Percentiles rank a stretch among this genome's conserved stretches.
These are phyloP conservation scores for Zhuliangozyma blackwelliae DNA, from an alignment of 1,139 yeast species.

Conservation along the genomic window DNA sequence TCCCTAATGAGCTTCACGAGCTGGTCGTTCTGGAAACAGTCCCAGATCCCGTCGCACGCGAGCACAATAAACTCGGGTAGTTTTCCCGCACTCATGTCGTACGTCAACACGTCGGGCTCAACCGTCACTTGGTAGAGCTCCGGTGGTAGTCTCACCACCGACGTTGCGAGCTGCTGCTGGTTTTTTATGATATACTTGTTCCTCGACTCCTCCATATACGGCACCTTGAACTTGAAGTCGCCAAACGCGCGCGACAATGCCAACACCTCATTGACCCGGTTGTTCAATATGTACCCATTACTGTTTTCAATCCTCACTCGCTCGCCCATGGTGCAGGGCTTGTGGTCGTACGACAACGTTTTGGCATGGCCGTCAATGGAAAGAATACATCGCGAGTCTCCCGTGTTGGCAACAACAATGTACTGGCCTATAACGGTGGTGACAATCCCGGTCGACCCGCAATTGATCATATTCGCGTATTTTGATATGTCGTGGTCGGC, in stretches of 20 bases:
- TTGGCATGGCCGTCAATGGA: constrained; percentile 54
- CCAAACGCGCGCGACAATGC: constrained; percentile 78
- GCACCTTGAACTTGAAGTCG: constrained; percentile 62
- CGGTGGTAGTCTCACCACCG: constrained; percentile 30
- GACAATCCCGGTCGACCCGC: constrained; percentile 70
- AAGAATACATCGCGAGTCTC: constrained; percentile 68
- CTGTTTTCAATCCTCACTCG: constrained; percentile 67
- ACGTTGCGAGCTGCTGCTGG: constrained; percentile 6
- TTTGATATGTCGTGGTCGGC: constrained; percentile 53
- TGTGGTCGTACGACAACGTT: constrained; percentile 69
- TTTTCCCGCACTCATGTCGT: constrained; percentile 32
- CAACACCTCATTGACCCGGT: constrained; percentile 68
- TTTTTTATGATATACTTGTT: constrained; percentile 24
- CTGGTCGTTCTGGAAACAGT: constrained; percentile 60
- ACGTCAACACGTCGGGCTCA: constrained; percentile 65
- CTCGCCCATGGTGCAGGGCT: constrained; percentile 75
- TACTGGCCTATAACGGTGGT: constrained; percentile 49
- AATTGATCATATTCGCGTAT: constrained; percentile 38
- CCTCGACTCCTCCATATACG: constrained; percentile 31
- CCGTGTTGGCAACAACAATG: constrained; percentile 61
- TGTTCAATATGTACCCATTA: constrained; percentile 66
- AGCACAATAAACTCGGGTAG: constrained; percentile 61
- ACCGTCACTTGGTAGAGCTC: constrained; percentile 54
- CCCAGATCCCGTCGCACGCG: constrained; percentile 84
- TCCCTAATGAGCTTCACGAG: constrained; percentile 52